Evolutionary conservation across 441 rosid genomes (phyloP).

Genomic region (Brassica hybrid): DNA sequence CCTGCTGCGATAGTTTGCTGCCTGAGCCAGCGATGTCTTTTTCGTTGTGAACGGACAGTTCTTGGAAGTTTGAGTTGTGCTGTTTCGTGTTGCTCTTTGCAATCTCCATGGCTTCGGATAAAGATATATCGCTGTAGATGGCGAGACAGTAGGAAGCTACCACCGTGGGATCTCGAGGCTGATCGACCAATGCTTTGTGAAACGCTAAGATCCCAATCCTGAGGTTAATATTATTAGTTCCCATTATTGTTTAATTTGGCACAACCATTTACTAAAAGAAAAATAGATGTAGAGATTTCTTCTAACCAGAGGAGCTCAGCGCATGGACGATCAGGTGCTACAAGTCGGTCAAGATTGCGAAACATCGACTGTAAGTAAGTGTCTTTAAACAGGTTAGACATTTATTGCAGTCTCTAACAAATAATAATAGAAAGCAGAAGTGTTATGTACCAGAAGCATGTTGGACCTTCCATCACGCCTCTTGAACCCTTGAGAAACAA

Average conservation of each 20-base stretch:
- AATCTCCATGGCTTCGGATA: conserved; percentile 35
- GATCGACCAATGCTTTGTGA: conserved; percentile 51
- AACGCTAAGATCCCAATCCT: conserved; percentile 58
- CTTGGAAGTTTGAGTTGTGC: conserved; percentile 37
- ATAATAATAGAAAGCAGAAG: conserved; percentile 7
- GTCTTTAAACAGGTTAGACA: neutral
- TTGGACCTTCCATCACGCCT: conserved; percentile 73
- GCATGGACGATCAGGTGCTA: conserved; percentile 76
- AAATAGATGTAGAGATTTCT: conserved; percentile 5
- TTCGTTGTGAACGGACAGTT: conserved; percentile 22
- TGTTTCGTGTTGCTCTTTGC: conserved; percentile 37
- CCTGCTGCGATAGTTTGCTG: conserved; percentile 28
- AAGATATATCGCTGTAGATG: conserved; percentile 40
- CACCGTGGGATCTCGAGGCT: conserved; percentile 49
- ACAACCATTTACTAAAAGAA: neutral
- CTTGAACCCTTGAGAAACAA: conserved; percentile 58
- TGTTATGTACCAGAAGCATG: conserved; percentile 67
- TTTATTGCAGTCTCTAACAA: neutral
- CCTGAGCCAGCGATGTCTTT: conserved; percentile 1
- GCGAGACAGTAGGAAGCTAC: conserved; percentile 42
- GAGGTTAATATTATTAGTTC: conserved; percentile 15
- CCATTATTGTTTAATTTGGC: conserved; percentile 13
- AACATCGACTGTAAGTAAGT: conserved; percentile 57
- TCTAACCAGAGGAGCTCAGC: conserved; percentile 63
- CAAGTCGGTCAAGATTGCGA: conserved; percentile 61